These are phyloP conservation scores for Tolypocladium guangdongense DNA, from an alignment of 2,329 filamentous ascomycete genomes.

Conservation along the genomic window DNA sequence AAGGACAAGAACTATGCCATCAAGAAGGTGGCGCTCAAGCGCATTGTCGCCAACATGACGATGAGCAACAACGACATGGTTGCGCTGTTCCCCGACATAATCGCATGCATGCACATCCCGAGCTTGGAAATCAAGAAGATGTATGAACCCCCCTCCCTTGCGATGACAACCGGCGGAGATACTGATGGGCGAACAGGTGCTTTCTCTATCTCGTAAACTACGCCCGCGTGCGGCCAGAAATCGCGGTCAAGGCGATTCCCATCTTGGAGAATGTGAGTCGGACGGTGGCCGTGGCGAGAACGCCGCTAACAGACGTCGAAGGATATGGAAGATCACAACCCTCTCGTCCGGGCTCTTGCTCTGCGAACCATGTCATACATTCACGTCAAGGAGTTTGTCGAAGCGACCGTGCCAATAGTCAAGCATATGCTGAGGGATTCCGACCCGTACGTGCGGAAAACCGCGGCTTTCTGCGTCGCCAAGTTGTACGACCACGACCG, in stretches of 20 bases:
- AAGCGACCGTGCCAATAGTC: conserved; percentile 75
- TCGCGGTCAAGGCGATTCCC: conserved; percentile 85
- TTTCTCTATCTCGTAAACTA: conserved; percentile 98
- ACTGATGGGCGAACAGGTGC: conserved; percentile 51
- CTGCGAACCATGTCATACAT: conserved; percentile 95
- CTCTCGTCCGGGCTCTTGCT: conserved; percentile 82
- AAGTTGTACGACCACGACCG: conserved; percentile 97
- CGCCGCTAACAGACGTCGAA: conserved; percentile 24
- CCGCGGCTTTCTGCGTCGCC: conserved; percentile 88
- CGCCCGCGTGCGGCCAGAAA: conserved; percentile 84
- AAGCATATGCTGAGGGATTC: conserved; percentile 73
- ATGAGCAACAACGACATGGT: conserved; percentile 99
- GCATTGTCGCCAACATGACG: conserved; percentile 99
- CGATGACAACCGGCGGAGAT: conserved; percentile 14
- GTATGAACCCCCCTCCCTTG: conserved; percentile 32
- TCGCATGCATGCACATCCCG: conserved; percentile 88
- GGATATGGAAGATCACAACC: conserved; percentile 92
- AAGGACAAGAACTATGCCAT: conserved; percentile 94
- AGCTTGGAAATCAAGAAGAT: conserved; percentile 99
- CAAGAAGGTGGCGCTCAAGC: conserved; percentile 98
- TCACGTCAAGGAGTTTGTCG: conserved; percentile 90
- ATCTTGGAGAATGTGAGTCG: conserved; percentile 63
- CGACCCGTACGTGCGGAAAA: conserved; percentile 96
- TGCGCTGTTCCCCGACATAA: conserved; percentile 87
- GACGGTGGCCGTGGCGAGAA: background rate